Percentiles rank a stretch among this genome's conserved stretches.
Evolutionary conservation across 768 basidiomycete species (phyloP).

Genomic region (Exidia glandulosa): DNA sequence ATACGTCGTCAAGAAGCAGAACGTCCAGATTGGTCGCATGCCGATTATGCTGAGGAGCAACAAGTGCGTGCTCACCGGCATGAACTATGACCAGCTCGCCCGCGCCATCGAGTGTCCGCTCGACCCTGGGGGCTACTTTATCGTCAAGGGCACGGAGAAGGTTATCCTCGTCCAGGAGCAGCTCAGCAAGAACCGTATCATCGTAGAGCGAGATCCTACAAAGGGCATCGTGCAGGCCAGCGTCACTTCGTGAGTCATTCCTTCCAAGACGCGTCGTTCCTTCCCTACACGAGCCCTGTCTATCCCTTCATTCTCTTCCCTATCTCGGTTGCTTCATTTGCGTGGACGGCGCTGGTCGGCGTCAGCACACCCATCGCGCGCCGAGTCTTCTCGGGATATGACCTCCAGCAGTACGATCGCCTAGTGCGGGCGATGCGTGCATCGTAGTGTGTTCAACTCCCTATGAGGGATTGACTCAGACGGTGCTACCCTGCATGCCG

Average conservation of each 20-base stretch:
- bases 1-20: slow-evolving; percentile 70
- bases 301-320: no score
- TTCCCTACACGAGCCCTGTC: no score
- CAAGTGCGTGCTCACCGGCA: slow-evolving; percentile 82
- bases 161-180: slow-evolving; percentile 99
- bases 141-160: slow-evolving; percentile 98
- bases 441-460: no score
- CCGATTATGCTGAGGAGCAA: slow-evolving; percentile 96
- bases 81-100: slow-evolving; percentile 73
- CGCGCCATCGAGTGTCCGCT: slow-evolving; percentile 93
- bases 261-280: no score
- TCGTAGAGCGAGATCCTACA: slow-evolving; percentile 85
- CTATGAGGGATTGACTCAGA: no score
- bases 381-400: no score
- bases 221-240: slow-evolving; percentile 91
- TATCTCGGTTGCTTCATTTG: no score
- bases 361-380: no score
- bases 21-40: slow-evolving; percentile 79
- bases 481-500: no score
- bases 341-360: no score
- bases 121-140: slow-evolving; percentile 98
- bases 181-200: slow-evolving; percentile 96
- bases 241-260: slow-evolving; percentile 97
- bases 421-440: no score
- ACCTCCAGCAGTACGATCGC: no score